Percentiles rank a stretch among this genome's conserved stretches.
Evolutionary conservation across 345 rosid genomes (phyloP).

Genomic region (Garcia nutans): DNA sequence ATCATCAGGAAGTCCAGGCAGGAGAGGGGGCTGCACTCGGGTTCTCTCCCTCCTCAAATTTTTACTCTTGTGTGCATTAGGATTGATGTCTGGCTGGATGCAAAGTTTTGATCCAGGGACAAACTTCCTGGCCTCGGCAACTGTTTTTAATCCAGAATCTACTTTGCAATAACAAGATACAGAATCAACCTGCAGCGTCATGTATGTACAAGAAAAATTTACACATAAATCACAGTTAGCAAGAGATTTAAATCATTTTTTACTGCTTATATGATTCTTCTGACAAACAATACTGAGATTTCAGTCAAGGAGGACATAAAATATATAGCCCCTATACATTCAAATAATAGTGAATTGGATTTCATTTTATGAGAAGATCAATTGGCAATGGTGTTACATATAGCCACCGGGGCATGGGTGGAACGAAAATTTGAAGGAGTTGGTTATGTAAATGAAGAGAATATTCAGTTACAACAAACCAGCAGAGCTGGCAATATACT

Average conservation of each 20-base stretch:
- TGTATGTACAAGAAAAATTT: constrained; percentile 8
- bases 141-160: constrained; percentile 84
- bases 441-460: too few relatives aligned
- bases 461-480: too few relatives aligned
- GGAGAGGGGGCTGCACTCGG: constrained; percentile 73
- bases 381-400: not conserved
- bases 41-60: constrained; percentile 71
- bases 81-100: constrained; percentile 91
- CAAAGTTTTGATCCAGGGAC: constrained; percentile 95
- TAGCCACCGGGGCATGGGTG: too few relatives aligned
- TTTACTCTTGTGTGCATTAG: constrained; percentile 80
- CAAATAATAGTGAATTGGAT: not conserved
- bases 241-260: not conserved
- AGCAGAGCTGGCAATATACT: too few relatives aligned
- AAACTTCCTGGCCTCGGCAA: constrained; percentile 90
- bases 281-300: not conserved
- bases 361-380: not conserved
- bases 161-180: constrained; percentile 94
- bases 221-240: not conserved
- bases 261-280: not conserved
- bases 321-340: not conserved
- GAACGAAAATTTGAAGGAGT: too few relatives aligned
- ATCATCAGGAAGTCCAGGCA: constrained; percentile 96
- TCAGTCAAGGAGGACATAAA: not conserved
- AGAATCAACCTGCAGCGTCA: constrained; percentile 78